These are phyloP conservation scores for Neoarthrinium moseri DNA, from an alignment of 2,329 filamentous ascomycete genomes.

Conservation along the genomic window DNA sequence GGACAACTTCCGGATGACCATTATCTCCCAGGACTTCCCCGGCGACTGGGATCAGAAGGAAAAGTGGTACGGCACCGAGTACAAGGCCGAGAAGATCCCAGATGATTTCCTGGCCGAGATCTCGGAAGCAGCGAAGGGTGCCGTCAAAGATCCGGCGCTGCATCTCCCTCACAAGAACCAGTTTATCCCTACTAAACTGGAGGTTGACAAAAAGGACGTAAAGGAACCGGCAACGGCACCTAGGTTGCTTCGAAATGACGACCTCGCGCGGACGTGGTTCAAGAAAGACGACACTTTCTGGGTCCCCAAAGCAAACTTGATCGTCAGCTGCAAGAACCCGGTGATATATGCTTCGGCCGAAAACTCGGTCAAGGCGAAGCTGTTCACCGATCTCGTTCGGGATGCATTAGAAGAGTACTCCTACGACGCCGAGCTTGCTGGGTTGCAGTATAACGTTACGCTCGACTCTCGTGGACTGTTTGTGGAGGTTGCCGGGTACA, in stretches of 20 bases:
- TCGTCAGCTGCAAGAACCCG: constrained; percentile 77
- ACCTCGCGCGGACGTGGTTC: constrained; percentile 81
- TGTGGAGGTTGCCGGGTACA: constrained; percentile 84
- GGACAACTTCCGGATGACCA: constrained; percentile 83
- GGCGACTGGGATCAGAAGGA: constrained; percentile 86
- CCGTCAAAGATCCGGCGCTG: constrained; percentile 60
- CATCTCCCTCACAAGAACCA: constrained; percentile 92
- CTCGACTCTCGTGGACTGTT: constrained; percentile 72
- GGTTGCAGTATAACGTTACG: constrained; percentile 77
- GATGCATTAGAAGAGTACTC: constrained; percentile 91
- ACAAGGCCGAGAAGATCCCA: constrained; percentile 79
- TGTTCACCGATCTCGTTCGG: constrained; percentile 83
- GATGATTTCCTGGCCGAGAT: constrained; percentile 72
- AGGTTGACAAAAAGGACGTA: constrained; percentile 94
- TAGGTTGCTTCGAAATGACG: constrained; percentile 81
- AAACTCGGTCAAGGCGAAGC: constrained; percentile 71
- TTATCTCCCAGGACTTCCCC: constrained; percentile 81
- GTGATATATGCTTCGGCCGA: constrained; percentile 77
- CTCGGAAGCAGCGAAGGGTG: constrained; percentile 58
- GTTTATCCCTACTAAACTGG: constrained; percentile 89
- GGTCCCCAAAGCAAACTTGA: constrained; percentile 90
- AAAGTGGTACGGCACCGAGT: constrained; percentile 97
- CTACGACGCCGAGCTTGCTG: constrained; percentile 92
- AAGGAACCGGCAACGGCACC: constrained; percentile 71
- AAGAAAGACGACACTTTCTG: constrained; percentile 99